A percentile compares a stretch with the other conserved stretches of the same genome.
These are phyloP conservation scores for Phytophthora sansomeana DNA, from an alignment of 352 stramenopile genomes.

Conservation along the genomic window DNA sequence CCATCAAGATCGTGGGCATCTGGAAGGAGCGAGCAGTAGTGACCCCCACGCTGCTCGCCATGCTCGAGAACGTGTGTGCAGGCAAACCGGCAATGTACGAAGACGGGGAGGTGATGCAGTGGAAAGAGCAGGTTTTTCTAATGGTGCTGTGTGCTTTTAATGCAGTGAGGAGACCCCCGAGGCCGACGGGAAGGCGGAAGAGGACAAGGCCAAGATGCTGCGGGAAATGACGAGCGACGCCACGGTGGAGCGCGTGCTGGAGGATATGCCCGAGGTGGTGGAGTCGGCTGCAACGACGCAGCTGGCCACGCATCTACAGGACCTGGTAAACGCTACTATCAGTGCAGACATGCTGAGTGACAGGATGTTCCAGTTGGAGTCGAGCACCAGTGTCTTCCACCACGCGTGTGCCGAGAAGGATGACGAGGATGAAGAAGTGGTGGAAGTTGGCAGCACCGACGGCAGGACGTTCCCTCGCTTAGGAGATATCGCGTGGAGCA, in stretches of 20 bases:
- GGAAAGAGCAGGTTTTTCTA: neutral
- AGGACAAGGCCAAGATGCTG: conserved; percentile 38
- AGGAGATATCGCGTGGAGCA: conserved; percentile 71
- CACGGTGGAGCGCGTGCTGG: conserved; percentile 57
- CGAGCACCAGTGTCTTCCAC: conserved; percentile 77
- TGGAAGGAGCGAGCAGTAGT: conserved; percentile 86
- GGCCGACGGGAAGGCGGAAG: conserved; percentile 37
- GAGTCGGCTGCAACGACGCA: conserved; percentile 61
- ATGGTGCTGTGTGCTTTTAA: conserved; percentile 16
- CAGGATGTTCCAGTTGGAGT: conserved; percentile 90
- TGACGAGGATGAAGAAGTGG: conserved; percentile 17
- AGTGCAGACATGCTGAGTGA: conserved; percentile 87
- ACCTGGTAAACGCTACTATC: conserved; percentile 83
- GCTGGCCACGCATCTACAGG: conserved; percentile 62
- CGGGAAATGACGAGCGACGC: conserved; percentile 50
- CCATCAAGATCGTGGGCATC: conserved; percentile 89
- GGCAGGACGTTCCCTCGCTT: conserved; percentile 35
- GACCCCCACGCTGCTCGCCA: conserved; percentile 52
- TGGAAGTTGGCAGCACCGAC: conserved; percentile 22
- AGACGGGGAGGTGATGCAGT: neutral
- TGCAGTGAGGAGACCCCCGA: conserved; percentile 43
- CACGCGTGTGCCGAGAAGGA: conserved; percentile 64
- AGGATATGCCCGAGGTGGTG: conserved; percentile 70
- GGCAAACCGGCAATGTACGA: conserved; percentile 71
- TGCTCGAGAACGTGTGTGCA: conserved; percentile 80